Base-by-base conservation (phyloP, 1,284 basidiomycete genomes). In the Macrocystidia cucumis region DNA sequence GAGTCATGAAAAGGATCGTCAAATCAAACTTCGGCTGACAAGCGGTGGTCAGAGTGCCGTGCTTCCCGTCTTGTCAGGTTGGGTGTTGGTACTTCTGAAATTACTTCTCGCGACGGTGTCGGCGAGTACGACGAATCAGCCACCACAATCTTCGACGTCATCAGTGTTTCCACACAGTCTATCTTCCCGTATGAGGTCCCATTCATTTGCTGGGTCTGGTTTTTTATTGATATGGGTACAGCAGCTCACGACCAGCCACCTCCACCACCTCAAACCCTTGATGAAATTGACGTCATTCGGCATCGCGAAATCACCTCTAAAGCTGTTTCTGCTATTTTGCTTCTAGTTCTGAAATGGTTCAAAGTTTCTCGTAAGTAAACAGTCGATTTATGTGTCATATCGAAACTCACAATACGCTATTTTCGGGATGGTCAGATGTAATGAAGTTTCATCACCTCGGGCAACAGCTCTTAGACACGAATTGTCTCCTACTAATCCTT, bases 361-460 rank as follows among this genome's bases (percentile, higher is more conserved):
- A 98, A 98, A 60, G 88, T 88, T 21, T 96, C 91, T 34, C 92
- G 91, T 93, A 46, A 57, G 85, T 72, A 29, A 17, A 18, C 29
- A 27, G 30, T 17, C 17, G 9, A 7, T 29, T 16, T 9, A 29
- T 22, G 28, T 28, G 35, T 24, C 14, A n/a, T 32, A 18, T 27
- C 9, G 11, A 24, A 27, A 22, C 17, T 33, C 29, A 14, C 18
- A 7, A 14, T 11, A 9, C 9, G 20, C 37, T 35, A 33, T 34
- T 41, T 16, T 27, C 26, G 17, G n/a, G 19, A 7, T 41, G 32
- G 4, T 14, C 48, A 93, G 91, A 98, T 62, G 82, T 87, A 20
- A 93, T 99, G 85, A 98, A 98, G 56, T 98, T 97, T 56, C 93
- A 98, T 59, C 91, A 97, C 59, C 71, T 99, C 20, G 91, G 91